phyloP scores from a whole-genome alignment of 768 basidiomycete genomes.

The Pisolithus tinctorius region DNA sequence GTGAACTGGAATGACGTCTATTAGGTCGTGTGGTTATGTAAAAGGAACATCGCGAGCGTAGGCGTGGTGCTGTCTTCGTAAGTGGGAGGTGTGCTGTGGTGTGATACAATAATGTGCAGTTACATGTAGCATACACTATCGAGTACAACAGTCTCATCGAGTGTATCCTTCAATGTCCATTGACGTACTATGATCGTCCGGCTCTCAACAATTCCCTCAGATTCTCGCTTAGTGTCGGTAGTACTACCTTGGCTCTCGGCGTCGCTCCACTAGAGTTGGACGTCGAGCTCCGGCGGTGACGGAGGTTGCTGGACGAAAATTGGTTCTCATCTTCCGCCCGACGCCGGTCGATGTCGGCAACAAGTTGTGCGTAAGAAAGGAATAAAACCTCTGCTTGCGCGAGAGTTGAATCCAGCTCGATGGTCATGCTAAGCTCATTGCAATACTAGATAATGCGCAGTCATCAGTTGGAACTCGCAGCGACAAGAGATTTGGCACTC shows the following conservation, averaged over 20 bases:
- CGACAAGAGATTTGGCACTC: constrained; percentile 1
- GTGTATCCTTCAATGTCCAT: neutral
- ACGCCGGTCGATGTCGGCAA: constrained; percentile 84
- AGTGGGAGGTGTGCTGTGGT: neutral
- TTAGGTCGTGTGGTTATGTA: neutral
- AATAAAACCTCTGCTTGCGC: constrained; percentile 97
- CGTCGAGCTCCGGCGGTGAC: constrained; percentile 25
- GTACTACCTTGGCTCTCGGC: constrained; percentile 26
- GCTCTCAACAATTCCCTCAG: constrained; percentile 53
- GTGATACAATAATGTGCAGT: constrained; percentile 1
- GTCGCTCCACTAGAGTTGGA: constrained; percentile 1
- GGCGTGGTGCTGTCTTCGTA: no score
- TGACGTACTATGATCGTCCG: constrained; percentile 23
- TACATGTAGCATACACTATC: constrained; percentile 8
- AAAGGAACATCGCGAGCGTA: neutral
- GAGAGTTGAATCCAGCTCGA: constrained; percentile 92
- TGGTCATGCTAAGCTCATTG: constrained; percentile 93
- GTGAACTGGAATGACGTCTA: neutral
- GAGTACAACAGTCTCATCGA: neutral
- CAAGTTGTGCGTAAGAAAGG: constrained; percentile 81
- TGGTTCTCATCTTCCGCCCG: constrained; percentile 30
- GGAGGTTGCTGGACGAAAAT: constrained; percentile 21
- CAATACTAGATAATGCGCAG: constrained; percentile 52
- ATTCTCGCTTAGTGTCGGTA: constrained; percentile 53
- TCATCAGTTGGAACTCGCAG: neutral